phyloP scores from a whole-genome alignment of 1,284 basidiomycete genomes.

The Sanghuangporus weigelae region DNA sequence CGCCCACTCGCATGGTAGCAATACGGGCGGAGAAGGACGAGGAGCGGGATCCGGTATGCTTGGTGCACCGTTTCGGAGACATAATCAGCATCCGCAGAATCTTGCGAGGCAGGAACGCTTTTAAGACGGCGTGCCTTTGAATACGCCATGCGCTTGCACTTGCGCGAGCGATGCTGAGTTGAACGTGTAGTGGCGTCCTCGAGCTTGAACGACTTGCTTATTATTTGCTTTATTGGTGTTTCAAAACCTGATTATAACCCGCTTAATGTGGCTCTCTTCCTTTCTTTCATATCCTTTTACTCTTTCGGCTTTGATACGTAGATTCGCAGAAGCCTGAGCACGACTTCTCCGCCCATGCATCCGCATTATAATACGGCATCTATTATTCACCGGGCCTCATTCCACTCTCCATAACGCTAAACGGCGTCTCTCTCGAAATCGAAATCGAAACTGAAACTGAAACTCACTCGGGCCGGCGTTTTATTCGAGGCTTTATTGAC shows the following conservation, averaged over 20 bases:
- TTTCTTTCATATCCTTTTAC: too few species aligned
- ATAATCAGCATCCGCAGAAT: conserved; percentile 16
- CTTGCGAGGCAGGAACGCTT: conserved; percentile 9
- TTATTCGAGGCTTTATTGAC: too few species aligned
- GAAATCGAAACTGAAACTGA: too few species aligned
- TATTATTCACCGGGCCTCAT: background rate
- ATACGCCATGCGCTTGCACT: background rate
- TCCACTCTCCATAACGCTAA: background rate
- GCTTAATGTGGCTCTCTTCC: too few species aligned
- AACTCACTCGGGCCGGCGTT: too few species aligned
- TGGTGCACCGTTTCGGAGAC: conserved; percentile 12
- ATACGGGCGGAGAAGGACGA: background rate
- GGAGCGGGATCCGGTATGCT: conserved; percentile 3
- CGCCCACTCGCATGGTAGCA: background rate
- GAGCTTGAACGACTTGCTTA: too few species aligned
- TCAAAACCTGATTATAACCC: too few species aligned
- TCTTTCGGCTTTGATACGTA: background rate
- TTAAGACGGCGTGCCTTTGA: background rate
- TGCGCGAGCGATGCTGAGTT: too few species aligned
- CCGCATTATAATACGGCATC: background rate
- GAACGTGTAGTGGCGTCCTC: too few species aligned
- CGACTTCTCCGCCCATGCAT: background rate
- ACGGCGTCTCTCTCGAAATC: background rate
- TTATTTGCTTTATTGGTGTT: too few species aligned
- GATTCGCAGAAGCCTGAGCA: background rate